These are phyloP conservation scores for Rhizoctonia solani DNA, from an alignment of 1,284 basidiomycete species.

Conservation along the genomic window DNA sequence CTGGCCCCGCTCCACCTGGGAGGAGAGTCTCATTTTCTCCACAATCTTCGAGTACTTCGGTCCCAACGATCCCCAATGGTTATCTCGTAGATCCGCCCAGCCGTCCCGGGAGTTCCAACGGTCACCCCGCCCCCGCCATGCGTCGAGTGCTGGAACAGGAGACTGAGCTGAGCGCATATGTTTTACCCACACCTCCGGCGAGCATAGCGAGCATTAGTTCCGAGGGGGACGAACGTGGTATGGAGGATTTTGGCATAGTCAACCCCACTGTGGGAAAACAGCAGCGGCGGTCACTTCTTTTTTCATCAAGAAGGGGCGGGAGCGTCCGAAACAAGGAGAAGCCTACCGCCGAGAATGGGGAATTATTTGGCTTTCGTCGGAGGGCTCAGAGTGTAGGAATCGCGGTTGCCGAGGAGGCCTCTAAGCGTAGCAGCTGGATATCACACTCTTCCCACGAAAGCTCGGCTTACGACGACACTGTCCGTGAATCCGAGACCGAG, in stretches of 20 bases:
- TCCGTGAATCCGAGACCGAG: conserved; percentile 17
- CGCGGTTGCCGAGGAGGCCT: background rate
- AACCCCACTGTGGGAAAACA: conserved; percentile 29
- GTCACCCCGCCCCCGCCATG: conserved; percentile 2
- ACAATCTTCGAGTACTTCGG: conserved; percentile 21
- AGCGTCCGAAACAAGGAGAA: background rate
- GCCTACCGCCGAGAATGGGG: too few relatives aligned
- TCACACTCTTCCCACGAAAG: background rate
- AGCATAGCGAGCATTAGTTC: conserved; percentile 31
- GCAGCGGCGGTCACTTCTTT: background rate
- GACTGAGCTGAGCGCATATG: background rate
- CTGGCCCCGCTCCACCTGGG: background rate
- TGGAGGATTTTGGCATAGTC: background rate
- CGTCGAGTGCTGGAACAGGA: background rate
- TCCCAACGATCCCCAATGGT: too few relatives aligned
- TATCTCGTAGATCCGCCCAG: conserved; percentile 5
- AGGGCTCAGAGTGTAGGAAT: conserved; percentile 23
- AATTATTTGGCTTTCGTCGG: conserved; percentile 1
- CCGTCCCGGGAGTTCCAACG: conserved; percentile 9
- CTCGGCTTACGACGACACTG: background rate
- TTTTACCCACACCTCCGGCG: conserved; percentile 25
- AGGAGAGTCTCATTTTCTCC: conserved; percentile 29
- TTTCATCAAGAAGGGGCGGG: conserved; percentile 1
- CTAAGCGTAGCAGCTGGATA: background rate
- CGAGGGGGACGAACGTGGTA: conserved; percentile 17